Evolutionary conservation across 1,284 basidiomycete genomes (phyloP), one percentile per base, ranked within the genome.

Genomic region (Ganoderma multipileum): DNA sequence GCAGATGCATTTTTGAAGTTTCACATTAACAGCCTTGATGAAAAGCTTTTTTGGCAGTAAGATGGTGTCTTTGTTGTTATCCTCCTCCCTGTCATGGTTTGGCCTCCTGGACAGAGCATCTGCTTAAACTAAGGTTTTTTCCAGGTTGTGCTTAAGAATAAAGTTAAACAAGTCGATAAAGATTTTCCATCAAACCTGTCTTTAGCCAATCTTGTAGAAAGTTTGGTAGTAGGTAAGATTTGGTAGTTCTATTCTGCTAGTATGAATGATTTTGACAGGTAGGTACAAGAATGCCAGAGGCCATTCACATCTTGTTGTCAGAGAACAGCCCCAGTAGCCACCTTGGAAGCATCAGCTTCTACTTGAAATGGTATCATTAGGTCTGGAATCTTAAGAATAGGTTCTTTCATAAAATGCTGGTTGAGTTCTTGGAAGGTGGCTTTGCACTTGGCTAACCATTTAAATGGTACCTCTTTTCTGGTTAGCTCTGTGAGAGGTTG

Each of bases 101-200:
- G 76, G 61, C 36, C 78, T 59, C 33, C 79, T 59, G 0, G 83
- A 85, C 2, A 88, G 75, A 0, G 80, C 72, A 68, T 87, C 83
- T 0, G 83, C 74, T 47, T 79, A 76, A 0, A 67, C 66, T n/a
- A 79, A 79, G 2, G 70, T 23, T 8, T 74, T 74, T 1, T 85
- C 83, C 5, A 9, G 36, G 36, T 36, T 36, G 36, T 36, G 36
- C 36, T 36, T 36, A 5, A 36, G 9, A 9, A 36, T 36, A 9
- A 5, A 36, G 9, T 36, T 36, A 36, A 36, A 36, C 5, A 9
- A 5, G 36, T 36, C 9, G 9, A 87, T 73, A 36, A 76, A 65
- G 0, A 79, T 65, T 0, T 71, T 72, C 86, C 83, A 88, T 3
- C 81, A 65, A 0, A 80, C 82, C 73, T 87, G 83, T 16, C 69